These are phyloP conservation scores for Globisporangium solare DNA, from an alignment of 352 stramenopile species.

Conservation along the genomic window DNA sequence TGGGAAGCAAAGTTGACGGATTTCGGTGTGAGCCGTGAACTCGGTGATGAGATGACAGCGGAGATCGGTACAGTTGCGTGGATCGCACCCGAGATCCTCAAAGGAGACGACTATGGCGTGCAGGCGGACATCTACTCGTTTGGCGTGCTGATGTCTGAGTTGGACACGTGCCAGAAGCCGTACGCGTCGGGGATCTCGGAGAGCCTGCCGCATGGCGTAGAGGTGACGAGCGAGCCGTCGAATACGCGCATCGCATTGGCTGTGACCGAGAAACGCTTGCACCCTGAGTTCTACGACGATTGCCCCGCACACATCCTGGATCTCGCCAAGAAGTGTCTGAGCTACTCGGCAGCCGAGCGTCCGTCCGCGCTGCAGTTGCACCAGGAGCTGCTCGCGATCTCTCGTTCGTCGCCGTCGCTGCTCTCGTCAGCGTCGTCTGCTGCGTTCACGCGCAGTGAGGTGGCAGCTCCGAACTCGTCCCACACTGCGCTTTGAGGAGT, in stretches of 20 bases:
- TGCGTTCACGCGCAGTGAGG: background rate
- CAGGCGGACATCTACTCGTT: conserved; percentile 59
- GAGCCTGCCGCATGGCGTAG: background rate
- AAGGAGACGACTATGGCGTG: conserved; percentile 38
- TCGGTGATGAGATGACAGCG: conserved; percentile 30
- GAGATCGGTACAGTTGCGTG: conserved; percentile 52
- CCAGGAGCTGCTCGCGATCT: conserved; percentile 12
- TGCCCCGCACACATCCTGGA: conserved; percentile 26
- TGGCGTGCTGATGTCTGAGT: conserved; percentile 41
- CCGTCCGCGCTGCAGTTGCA: conserved; percentile 4
- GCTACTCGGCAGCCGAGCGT: conserved; percentile 3
- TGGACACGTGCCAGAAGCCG: conserved; percentile 43
- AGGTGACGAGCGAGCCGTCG: conserved; percentile 18
- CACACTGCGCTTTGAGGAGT: conserved; percentile 3
- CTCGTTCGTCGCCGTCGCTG: background rate
- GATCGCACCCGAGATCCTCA: conserved; percentile 55
- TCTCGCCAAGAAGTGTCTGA: conserved; percentile 21
- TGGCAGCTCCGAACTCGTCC: background rate
- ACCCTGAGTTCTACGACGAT: conserved; percentile 31
- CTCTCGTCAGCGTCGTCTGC: background rate
- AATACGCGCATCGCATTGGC: conserved; percentile 39
- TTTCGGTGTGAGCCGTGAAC: conserved; percentile 32
- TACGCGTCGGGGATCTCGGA: conserved; percentile 25
- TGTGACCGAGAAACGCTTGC: conserved; percentile 34
- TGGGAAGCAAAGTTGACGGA: conserved; percentile 23